Evolutionary conservation across 2,329 filamentous ascomycete species (phyloP).

Genomic region (Leptoxyphium fumago): DNA sequence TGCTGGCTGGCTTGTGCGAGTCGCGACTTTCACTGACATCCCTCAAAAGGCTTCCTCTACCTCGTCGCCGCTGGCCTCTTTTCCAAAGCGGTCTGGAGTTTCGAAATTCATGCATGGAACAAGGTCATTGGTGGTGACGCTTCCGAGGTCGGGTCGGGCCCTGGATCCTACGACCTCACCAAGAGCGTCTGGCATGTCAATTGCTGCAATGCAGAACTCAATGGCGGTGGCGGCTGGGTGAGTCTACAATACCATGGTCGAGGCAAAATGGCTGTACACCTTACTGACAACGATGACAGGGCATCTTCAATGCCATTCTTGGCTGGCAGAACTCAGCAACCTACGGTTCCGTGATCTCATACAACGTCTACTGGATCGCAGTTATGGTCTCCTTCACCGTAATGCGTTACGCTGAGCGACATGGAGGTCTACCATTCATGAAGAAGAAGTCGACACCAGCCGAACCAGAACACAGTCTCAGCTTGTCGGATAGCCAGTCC

Average conservation of each 20-base stretch:
- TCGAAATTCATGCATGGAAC: slow-evolving; percentile 57
- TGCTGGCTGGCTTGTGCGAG: too few species aligned
- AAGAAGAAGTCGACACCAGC: slow-evolving; percentile 15
- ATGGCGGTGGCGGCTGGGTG: slow-evolving; percentile 60
- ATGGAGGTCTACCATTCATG: slow-evolving; percentile 33
- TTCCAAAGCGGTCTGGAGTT: slow-evolving; percentile 59
- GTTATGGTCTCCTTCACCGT: slow-evolving; percentile 50
- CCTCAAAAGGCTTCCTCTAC: not conserved
- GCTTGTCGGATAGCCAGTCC: slow-evolving; percentile 10
- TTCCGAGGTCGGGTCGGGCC: slow-evolving; percentile 47
- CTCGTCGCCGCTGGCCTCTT: slow-evolving; percentile 38
- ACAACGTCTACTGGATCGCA: slow-evolving; percentile 73
- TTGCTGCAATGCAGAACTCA: slow-evolving; percentile 60
- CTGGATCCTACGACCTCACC: slow-evolving; percentile 66
- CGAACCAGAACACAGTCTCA: slow-evolving; percentile 12
- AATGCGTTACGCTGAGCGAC: slow-evolving; percentile 53
- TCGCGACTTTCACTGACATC: too few species aligned
- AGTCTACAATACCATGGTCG: not conserved
- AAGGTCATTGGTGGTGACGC: slow-evolving; percentile 48
- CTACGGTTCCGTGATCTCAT: slow-evolving; percentile 72
- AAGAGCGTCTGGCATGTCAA: slow-evolving; percentile 74
- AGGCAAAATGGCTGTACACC: not conserved
- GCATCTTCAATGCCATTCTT: slow-evolving; percentile 71
- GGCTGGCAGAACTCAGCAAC: slow-evolving; percentile 85
- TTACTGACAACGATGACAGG: slow-evolving; percentile 17